Base-by-base conservation (phyloP, 768 basidiomycete genomes). In the Lyophyllum semitale region DNA sequence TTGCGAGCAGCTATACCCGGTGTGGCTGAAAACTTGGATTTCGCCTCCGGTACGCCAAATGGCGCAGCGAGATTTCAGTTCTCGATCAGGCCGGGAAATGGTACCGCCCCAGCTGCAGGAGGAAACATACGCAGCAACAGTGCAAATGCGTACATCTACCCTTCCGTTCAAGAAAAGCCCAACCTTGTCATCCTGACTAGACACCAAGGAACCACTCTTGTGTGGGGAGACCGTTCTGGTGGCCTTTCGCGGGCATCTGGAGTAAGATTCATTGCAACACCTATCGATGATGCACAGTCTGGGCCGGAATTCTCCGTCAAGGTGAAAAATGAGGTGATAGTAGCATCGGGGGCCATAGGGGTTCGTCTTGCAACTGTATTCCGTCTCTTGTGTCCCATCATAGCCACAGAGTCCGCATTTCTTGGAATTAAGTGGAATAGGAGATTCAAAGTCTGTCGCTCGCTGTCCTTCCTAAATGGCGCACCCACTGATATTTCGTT, bases 311-410 rank as follows among this genome's bases (percentile, higher is more conserved):
- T 35, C 26, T 13, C 44, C 5, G 55, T 57, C 8, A 42, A 23
- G 20, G 12, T 54, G 7, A 11, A 8, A 0, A 47, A 41, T 17
- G 59, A 57, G 22, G 26, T 40, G 11, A 57, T 60, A 22, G 6
- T 57, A 37, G 59, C 59, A 13, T 60, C 59, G n/a, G 59, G 59
- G 18, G 55, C 51, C 13, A 57, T 60, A 33, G 55, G 55, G 26
- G 59, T 60, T 42, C 6, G 26, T 9, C 26, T 6, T 18, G 7
- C n/a, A 7, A 11, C 17, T 43, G n/a, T 22, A 30, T 29, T 6
- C 6, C 13, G 5, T 5, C 38, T 11, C 8, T 15, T 7, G 9
- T 12, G 15, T 2, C 45, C 22, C 18, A 38, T 4, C 23, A 17
- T 7, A 1, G 4, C 13, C 3, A 32, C n/a, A 59, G 59, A 59